These are phyloP conservation scores for Coemansia biformis DNA, from an alignment of 192 early-diverging fungal species.

Conservation along the genomic window DNA sequence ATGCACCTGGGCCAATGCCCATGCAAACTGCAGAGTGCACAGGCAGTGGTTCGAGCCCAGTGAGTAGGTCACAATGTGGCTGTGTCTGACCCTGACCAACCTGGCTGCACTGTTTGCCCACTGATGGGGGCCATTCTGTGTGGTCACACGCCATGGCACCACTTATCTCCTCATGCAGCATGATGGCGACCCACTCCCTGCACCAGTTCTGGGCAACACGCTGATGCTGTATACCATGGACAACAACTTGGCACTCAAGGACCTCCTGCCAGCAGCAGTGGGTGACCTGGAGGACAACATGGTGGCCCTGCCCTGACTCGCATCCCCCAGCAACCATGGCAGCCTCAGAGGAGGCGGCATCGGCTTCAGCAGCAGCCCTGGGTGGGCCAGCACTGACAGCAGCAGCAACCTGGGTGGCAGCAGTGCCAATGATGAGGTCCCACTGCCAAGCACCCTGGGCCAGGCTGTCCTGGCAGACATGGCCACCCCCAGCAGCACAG, in stretches of 20 bases:
- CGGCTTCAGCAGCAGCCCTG: too few relatives aligned
- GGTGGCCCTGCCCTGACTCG: too few relatives aligned
- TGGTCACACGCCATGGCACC: slow-evolving; percentile 1
- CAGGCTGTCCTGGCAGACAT: too few relatives aligned
- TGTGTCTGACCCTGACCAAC: slow-evolving; percentile 8
- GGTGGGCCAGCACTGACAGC: too few relatives aligned
- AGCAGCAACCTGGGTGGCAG: too few relatives aligned
- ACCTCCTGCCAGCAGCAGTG: too few relatives aligned
- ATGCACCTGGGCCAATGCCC: background rate
- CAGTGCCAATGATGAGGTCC: too few relatives aligned
- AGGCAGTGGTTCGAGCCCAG: slow-evolving; percentile 3
- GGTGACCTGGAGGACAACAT: too few relatives aligned
- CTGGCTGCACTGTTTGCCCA: slow-evolving; percentile 1
- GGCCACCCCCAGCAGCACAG: too few relatives aligned
- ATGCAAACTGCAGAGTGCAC: background rate
- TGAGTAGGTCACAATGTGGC: slow-evolving; percentile 3
- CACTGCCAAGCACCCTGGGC: too few relatives aligned
- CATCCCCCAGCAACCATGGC: too few relatives aligned
- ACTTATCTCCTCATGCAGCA: background rate
- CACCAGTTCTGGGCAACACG: background rate
- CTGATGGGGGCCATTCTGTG: slow-evolving; percentile 8
- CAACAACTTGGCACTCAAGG: background rate
- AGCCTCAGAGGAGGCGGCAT: too few relatives aligned
- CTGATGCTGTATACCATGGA: slow-evolving; percentile 1
- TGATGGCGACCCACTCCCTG: background rate